phyloP scores from a whole-genome alignment of 2,329 filamentous ascomycete species.

The Cladosporium austrohemisphaericum region DNA sequence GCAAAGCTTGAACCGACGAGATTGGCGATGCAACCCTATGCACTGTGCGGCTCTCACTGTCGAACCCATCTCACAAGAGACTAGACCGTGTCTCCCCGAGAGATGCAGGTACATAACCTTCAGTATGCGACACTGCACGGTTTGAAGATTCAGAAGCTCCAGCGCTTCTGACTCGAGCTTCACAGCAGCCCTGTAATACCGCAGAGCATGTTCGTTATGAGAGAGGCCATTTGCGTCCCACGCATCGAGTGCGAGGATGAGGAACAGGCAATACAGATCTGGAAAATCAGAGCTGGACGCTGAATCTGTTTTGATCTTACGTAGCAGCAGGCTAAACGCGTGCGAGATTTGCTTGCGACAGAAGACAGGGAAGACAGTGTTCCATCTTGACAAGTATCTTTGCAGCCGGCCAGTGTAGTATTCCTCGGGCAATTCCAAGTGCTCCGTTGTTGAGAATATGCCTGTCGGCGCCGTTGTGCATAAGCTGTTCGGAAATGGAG shows the following conservation, averaged over 20 bases:
- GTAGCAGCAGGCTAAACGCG: not conserved
- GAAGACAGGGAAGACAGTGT: too few species aligned
- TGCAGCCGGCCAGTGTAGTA: too few species aligned
- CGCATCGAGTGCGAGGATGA: not conserved
- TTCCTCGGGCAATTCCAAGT: too few species aligned
- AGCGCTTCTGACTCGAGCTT: not conserved
- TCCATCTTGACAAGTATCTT: too few species aligned
- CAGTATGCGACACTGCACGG: not conserved
- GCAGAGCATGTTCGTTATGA: not conserved
- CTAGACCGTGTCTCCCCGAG: too few species aligned
- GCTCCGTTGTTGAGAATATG: too few species aligned
- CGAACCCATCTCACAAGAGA: too few species aligned
- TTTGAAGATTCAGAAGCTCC: not conserved
- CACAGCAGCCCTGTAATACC: not conserved
- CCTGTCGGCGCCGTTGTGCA: too few species aligned
- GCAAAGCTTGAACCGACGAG: not conserved
- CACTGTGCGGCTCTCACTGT: not conserved
- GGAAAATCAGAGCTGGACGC: not conserved
- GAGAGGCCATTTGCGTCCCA: not conserved
- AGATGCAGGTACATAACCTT: not conserved
- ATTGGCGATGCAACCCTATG: not conserved
- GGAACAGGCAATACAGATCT: not conserved
- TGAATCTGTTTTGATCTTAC: not conserved
- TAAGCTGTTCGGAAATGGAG: too few species aligned
- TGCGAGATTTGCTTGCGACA: slow-evolving; percentile 26